Percentiles rank a stretch among this genome's conserved stretches.
phyloP scores from a whole-genome alignment of 495 filamentous ascomycete species.

The Aspergillus heteromorphus region DNA sequence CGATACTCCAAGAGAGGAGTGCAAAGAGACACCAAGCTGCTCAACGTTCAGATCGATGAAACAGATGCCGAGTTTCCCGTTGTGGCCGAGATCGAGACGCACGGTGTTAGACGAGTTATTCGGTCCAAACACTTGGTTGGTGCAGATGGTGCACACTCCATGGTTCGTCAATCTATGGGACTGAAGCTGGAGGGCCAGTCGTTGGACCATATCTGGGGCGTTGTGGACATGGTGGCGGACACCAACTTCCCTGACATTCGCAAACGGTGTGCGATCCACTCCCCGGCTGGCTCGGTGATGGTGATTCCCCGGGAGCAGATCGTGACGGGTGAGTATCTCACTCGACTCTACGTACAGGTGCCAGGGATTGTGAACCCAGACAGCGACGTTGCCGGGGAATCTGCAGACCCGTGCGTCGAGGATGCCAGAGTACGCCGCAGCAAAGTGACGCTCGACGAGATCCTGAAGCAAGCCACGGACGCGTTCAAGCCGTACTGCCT shows the following conservation, averaged over 20 bases:
- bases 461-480: slow-evolving; percentile 24
- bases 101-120: slow-evolving; percentile 44
- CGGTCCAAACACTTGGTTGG: slow-evolving; percentile 61
- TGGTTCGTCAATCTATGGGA: slow-evolving; percentile 52
- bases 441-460: slow-evolving; percentile 26
- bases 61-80: slow-evolving; percentile 47
- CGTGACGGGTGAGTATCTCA: slow-evolving; percentile 50
- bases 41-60: slow-evolving; percentile 51
- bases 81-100: slow-evolving; percentile 25
- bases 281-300: slow-evolving; percentile 60
- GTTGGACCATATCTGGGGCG: slow-evolving; percentile 60
- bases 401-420: slow-evolving; percentile 1
- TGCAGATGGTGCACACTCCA: slow-evolving; percentile 61
- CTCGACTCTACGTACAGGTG: slow-evolving; percentile 61
- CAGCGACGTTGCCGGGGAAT: neutral
- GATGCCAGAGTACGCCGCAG: slow-evolving; percentile 18
- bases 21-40: slow-evolving; percentile 45
- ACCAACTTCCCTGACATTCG: slow-evolving; percentile 68
- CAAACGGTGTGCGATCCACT: slow-evolving; percentile 60
- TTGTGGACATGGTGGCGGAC: slow-evolving; percentile 59
- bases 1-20: slow-evolving; percentile 46
- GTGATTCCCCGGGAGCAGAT: slow-evolving; percentile 61
- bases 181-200: slow-evolving; percentile 55
- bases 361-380: slow-evolving; percentile 25
- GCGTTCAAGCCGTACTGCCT: slow-evolving; percentile 33